Evolutionary conservation across 176 grass and related monocot genomes (phyloP).

Genomic region (Hordeum vulgare): MorexV3_pseudomolecules_assembly NC_058520.1:41645826-41646325

Average conservation of each 20-base stretch:
- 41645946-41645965: neutral
- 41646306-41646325: constrained; percentile 1
- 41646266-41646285: neutral
- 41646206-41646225: neutral
- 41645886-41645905: neutral
- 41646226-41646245: neutral
- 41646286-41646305: neutral
- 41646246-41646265: neutral
- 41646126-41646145: no score
- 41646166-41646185: no score
- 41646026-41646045: neutral
- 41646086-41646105: neutral
- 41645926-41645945: neutral
- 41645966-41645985: neutral
- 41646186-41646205: neutral
- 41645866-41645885: neutral
- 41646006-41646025: constrained; percentile 11
- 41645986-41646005: constrained; percentile 21
- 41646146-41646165: no score
- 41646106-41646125: no score
- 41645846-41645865: neutral
- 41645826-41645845: neutral
- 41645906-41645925: neutral
- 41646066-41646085: neutral
- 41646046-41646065: neutral